phyloP scores from a whole-genome alignment of 2,329 filamentous ascomycete species.

The Fusarium sp. region DNA sequence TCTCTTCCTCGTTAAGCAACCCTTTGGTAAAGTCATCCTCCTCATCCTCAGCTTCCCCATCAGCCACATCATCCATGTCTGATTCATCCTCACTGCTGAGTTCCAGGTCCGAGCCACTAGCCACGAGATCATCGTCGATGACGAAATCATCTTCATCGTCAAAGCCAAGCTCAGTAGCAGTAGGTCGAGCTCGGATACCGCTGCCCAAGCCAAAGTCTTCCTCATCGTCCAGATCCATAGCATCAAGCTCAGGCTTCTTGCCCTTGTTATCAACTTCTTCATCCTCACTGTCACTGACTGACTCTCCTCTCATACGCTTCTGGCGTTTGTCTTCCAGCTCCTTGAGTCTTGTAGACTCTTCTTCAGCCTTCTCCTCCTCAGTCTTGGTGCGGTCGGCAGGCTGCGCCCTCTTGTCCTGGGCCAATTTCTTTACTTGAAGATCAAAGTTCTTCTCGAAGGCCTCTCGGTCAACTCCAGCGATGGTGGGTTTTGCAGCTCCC shows the following conservation, averaged over 20 bases:
- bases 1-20: conserved; percentile 68
- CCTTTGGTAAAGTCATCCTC: conserved; percentile 74
- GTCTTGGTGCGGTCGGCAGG: conserved; percentile 92
- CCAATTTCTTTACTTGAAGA: conserved; percentile 79
- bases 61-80: conserved; percentile 55
- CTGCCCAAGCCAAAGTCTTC: conserved; percentile 68
- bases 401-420: conserved; percentile 83
- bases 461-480: conserved; percentile 67
- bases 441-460: conserved; percentile 90
- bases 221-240: conserved; percentile 52
- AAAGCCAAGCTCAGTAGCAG: conserved; percentile 72
- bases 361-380: conserved; percentile 82
- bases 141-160: conserved; percentile 96
- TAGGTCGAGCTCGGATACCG: conserved; percentile 66
- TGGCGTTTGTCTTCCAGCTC: conserved; percentile 84
- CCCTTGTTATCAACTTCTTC: conserved; percentile 55
- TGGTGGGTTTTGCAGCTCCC: conserved; percentile 41
- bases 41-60: conserved; percentile 51
- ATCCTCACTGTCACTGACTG: conserved; percentile 72
- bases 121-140: conserved; percentile 88
- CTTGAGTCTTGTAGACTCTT: conserved; percentile 79
- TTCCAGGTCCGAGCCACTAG: conserved; percentile 78
- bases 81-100: conserved; percentile 64
- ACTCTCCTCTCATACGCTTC: conserved; percentile 86
- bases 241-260: conserved; percentile 49